A percentile compares a stretch with the other conserved stretches of the same genome.
Conservation (phyloP, 768 basidiomycete genomes). For the Fomitopsis pulvina region DNA sequence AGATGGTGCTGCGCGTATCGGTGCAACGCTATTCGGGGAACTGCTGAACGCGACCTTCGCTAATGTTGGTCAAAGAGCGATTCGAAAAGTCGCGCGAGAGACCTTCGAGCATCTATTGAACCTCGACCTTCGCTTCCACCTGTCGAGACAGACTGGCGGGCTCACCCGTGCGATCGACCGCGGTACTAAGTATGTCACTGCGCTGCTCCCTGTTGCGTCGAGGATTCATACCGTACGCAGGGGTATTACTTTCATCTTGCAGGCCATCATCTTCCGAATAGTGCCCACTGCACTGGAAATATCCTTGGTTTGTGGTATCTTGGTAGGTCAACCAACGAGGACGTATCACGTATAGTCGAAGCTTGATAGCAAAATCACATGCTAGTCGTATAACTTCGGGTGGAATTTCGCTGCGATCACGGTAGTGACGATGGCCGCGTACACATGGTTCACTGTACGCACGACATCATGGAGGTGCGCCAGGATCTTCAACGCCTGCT, state of each 20-base stretch:
- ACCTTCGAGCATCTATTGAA: constrained; percentile 92
- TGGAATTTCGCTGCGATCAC: constrained; percentile 96
- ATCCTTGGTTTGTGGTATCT: constrained; percentile 92
- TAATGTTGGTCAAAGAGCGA: constrained; percentile 89
- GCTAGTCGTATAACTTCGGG: constrained; percentile 93
- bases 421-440: constrained; percentile 73
- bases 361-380: neutral
- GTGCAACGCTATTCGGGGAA: constrained; percentile 86
- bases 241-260: constrained; percentile 93
- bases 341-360: neutral
- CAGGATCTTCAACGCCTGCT: neutral
- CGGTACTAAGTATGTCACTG: constrained; percentile 76
- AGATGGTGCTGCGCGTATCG: constrained; percentile 91
- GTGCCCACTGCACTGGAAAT: constrained; percentile 96
- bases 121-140: constrained; percentile 88
- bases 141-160: constrained; percentile 91
- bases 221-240: constrained; percentile 34
- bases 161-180: constrained; percentile 95
- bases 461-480: constrained; percentile 93
- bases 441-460: constrained; percentile 95
- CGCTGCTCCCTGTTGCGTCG: neutral
- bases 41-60: constrained; percentile 95
- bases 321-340: constrained; percentile 46
- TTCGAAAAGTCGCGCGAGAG: constrained; percentile 91
- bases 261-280: constrained; percentile 90